These are phyloP conservation scores for Beverwykella pulmonaria DNA, from an alignment of 495 filamentous ascomycete genomes.

Conservation along the genomic window DNA sequence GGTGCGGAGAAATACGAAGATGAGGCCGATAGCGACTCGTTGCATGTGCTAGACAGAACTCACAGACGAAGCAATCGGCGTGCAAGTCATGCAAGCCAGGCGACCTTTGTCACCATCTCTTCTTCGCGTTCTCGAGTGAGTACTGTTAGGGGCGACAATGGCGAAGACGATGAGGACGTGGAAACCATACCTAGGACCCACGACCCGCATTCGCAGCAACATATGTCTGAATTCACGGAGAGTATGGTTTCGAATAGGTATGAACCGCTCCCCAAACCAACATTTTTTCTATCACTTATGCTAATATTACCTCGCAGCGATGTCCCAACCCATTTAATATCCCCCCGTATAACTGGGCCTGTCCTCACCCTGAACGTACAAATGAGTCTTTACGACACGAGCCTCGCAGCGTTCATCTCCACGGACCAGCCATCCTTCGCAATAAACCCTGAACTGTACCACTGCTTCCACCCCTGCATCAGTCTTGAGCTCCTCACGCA, in stretches of 20 bases:
- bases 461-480: constrained; percentile 50
- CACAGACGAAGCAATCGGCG: constrained; percentile 5
- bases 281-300: not conserved
- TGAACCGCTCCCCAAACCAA: not conserved
- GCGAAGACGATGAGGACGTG: constrained; percentile 32
- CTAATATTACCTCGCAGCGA: constrained; percentile 17
- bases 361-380: constrained; percentile 46
- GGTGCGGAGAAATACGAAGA: constrained; percentile 1
- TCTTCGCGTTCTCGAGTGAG: constrained; percentile 20
- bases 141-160: not conserved
- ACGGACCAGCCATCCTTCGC: constrained; percentile 11
- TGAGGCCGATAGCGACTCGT: not conserved
- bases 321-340: constrained; percentile 9
- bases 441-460: constrained; percentile 21
- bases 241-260: constrained; percentile 23
- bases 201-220: not conserved
- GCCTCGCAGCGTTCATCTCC: constrained; percentile 45
- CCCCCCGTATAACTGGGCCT: constrained; percentile 2
- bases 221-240: constrained; percentile 8
- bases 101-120: constrained; percentile 23
- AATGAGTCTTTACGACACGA: constrained; percentile 51
- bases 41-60: not conserved
- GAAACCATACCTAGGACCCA: constrained; percentile 28
- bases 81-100: constrained; percentile 3
- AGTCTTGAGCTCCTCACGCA: constrained; percentile 43